Evolutionary conservation across 345 rosid genomes (phyloP), one percentile per base, ranked within the genome.

Genomic region (Populus ilicifolia): DNA sequence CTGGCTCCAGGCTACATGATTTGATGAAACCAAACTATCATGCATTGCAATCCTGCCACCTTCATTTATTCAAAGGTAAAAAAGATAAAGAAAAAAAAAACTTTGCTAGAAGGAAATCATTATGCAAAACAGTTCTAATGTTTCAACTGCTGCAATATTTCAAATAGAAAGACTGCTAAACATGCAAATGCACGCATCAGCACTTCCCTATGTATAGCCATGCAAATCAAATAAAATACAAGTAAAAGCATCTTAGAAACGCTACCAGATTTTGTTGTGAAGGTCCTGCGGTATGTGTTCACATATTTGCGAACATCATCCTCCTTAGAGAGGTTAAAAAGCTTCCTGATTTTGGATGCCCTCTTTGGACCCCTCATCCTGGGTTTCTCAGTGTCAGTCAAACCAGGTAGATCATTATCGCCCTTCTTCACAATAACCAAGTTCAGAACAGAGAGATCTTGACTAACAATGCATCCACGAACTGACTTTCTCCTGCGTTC

Each of bases 291-390:
- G 88, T 92, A 92, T 27, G 94, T 92, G 88, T 92, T 92, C 77
- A 92, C 93, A 10, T 91, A 92, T 27, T 86, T 91, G 71, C 93
- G 82, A 39, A 92, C 95, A 86, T 90, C 95, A 85, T 92, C 97
- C 67, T 90, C 93, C 85, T 90, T 90, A 0, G 85, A 82, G 72
- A 90, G 92, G 80, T 92, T 89, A 78, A 92, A 92, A 65, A 90
- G 86, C 76, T 89, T 90, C 59, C 92, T 84, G 81, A 90, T 92
- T 89, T 92, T 88, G 2, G 97, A 92, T 8, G 94, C 94, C 75
- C 93, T 90, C 83, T 90, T 92, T 10, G 97, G 97, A 50, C 94
- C 97, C 64, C 93, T 87, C 97, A 90, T 92, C 72, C 97, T 89
- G 38, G 93, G 93, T 79, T 87, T 90, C 86, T 88, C 91, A 6